Evolutionary conservation across 2,329 filamentous ascomycete genomes (phyloP).

Genomic region (Sordariomycetes sp.): DNA sequence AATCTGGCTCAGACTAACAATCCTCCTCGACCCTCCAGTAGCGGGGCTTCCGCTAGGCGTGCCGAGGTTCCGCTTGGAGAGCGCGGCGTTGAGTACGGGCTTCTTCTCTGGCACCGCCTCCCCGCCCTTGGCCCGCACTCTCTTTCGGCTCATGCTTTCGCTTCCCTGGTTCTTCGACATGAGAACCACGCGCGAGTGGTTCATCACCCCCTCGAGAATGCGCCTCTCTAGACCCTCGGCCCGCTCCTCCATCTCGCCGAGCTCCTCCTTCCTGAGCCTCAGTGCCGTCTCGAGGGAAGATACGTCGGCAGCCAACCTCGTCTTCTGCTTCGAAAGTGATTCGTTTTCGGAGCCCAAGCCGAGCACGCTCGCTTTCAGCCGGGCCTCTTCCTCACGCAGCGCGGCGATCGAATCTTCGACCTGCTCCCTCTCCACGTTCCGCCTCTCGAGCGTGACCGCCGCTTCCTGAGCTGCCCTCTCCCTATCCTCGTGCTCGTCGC

Average conservation of each 20-base stretch:
- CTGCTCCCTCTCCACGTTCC: constrained; percentile 53
- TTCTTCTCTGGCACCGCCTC: constrained; percentile 14
- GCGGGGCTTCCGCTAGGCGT: constrained; percentile 35
- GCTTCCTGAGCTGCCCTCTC: constrained; percentile 74
- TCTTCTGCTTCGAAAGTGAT: constrained; percentile 65
- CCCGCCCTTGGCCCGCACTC: constrained; percentile 33
- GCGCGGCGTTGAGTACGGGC: constrained; percentile 39
- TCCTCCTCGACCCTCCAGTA: constrained; percentile 58
- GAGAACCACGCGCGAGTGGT: constrained; percentile 84
- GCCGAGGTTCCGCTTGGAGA: constrained; percentile 35
- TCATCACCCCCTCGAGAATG: constrained; percentile 90
- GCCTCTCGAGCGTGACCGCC: constrained; percentile 68
- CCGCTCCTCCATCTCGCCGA: constrained; percentile 80
- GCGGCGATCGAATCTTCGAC: constrained; percentile 44
- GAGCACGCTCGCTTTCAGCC: constrained; percentile 43
- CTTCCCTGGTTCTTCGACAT: constrained; percentile 52
- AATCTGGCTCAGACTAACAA: constrained; percentile 86
- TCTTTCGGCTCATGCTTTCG: constrained; percentile 50
- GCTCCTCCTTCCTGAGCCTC: constrained; percentile 78
- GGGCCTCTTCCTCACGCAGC: constrained; percentile 40
- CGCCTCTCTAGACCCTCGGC: constrained; percentile 84
- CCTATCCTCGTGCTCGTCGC: constrained; percentile 67
- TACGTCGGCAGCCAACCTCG: constrained; percentile 71
- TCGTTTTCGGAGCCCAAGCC: constrained; percentile 61
- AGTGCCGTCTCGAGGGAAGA: constrained; percentile 86